Percentiles rank a stretch among this genome's conserved stretches.
phyloP scores from a whole-genome alignment of 306 rosid genomes.

The Urtica urens region DNA sequence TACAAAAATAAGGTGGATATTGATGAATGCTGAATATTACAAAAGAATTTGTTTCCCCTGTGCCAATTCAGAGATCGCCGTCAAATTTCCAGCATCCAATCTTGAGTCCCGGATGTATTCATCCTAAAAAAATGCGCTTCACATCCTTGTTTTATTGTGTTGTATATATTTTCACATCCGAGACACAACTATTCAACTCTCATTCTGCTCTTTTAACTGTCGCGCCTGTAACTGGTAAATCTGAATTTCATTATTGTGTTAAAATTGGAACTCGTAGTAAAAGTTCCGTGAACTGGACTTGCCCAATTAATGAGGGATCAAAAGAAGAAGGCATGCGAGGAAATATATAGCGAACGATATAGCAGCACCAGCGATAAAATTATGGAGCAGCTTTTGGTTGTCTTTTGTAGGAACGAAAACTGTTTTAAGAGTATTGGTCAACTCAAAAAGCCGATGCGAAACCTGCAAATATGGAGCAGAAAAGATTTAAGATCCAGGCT shows the following conservation, averaged over 20 bases:
- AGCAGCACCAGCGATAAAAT: constrained; percentile 55
- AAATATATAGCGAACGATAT: constrained; percentile 51
- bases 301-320: constrained; percentile 54
- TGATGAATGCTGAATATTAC: constrained; percentile 10
- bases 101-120: constrained; percentile 13
- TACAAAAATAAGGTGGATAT: neutral
- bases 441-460: constrained; percentile 79
- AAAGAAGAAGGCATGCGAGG: constrained; percentile 48
- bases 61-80: constrained; percentile 17
- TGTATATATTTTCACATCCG: constrained; percentile 26
- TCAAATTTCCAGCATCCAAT: constrained; percentile 16
- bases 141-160: constrained; percentile 32
- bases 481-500: constrained; percentile 5
- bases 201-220: constrained; percentile 19
- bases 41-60: constrained; percentile 24
- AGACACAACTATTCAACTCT: constrained; percentile 24
- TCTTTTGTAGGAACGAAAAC: constrained; percentile 82
- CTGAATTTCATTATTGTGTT: no score
- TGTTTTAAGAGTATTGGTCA: constrained; percentile 74
- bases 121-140: constrained; percentile 20
- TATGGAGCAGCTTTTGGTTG: constrained; percentile 65
- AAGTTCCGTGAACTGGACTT: constrained; percentile 12
- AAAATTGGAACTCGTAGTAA: neutral
- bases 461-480: constrained; percentile 44
- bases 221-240: constrained; percentile 32